These are phyloP conservation scores for baker's yeast (Saccharomyces cerevisiae) DNA, from an alignment of 805 yeast species.

Conservation along the genomic window DNA sequence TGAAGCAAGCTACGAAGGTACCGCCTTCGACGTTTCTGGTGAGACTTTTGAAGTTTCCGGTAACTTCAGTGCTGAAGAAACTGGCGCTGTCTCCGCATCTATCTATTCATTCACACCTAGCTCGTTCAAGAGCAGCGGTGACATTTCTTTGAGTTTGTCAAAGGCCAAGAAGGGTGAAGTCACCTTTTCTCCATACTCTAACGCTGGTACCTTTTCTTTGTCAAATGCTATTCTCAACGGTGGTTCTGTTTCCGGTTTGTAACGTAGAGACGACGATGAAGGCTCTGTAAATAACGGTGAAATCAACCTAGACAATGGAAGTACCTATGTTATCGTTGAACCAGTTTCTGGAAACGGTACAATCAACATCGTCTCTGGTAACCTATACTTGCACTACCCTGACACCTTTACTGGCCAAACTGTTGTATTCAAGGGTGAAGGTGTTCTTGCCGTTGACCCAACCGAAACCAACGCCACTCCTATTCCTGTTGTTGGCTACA, in stretches of 20 bases:
- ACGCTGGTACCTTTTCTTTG: constrained; percentile 2
- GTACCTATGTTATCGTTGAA: constrained; percentile 1
- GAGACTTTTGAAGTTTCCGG: background rate
- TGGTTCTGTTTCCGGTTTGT: background rate
- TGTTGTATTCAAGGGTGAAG: background rate
- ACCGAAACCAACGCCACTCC: background rate
- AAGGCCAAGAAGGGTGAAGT: constrained; percentile 1
- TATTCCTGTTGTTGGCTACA: constrained; percentile 1
- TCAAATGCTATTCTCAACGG: background rate
- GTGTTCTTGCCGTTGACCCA: constrained; percentile 1
- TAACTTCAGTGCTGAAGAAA: background rate
- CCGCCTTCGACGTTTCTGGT: constrained; percentile 1
- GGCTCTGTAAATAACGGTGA: constrained; percentile 1
- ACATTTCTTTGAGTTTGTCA: constrained; percentile 1
- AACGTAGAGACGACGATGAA: background rate
- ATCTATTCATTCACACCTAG: background rate
- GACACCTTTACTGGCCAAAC: constrained; percentile 2
- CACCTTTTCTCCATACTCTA: background rate
- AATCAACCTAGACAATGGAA: background rate
- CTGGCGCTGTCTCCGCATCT: constrained; percentile 1
- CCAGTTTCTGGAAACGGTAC: constrained; percentile 1
- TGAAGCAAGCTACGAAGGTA: constrained; percentile 1
- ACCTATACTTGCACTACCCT: background rate
- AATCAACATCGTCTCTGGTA: background rate
- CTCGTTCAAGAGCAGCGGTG: constrained; percentile 1